phyloP scores from a whole-genome alignment of 768 basidiomycete genomes.

The Lanmaoa rubissima region DNA sequence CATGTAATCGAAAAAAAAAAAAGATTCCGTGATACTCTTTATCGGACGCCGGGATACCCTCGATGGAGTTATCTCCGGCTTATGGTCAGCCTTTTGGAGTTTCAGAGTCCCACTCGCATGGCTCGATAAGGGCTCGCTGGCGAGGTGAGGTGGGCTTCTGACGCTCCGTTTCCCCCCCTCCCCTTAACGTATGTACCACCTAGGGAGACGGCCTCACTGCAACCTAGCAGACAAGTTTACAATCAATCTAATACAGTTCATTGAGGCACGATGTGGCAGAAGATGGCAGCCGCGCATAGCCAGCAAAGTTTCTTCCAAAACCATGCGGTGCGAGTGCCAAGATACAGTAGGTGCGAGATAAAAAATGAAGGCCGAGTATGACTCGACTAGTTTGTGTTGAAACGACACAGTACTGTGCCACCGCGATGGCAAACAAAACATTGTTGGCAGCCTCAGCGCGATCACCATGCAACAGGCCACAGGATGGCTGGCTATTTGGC shows the following conservation, averaged over 20 bases:
- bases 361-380: constrained; percentile 6
- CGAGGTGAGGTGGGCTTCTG: background rate
- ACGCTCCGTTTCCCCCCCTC: background rate
- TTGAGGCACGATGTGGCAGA: constrained; percentile 1
- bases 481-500: constrained; percentile 17
- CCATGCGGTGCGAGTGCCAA: constrained; percentile 1
- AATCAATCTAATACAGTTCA: background rate
- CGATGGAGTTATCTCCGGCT: constrained; percentile 18
- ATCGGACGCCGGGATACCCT: background rate
- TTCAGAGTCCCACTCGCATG: background rate
- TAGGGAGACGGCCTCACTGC: background rate
- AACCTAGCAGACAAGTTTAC: background rate
- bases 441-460: background rate
- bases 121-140: constrained; percentile 6
- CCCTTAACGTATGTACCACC: background rate
- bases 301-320: background rate
- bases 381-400: background rate
- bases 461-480: constrained; percentile 9
- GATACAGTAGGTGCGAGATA: background rate
- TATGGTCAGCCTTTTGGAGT: background rate
- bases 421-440: background rate
- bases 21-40: background rate
- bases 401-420: background rate
- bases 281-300: background rate
- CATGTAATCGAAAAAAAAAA: background rate